Conservation (phyloP, 1,139 yeast species). For the Meyerozyma carpophila region DNA sequence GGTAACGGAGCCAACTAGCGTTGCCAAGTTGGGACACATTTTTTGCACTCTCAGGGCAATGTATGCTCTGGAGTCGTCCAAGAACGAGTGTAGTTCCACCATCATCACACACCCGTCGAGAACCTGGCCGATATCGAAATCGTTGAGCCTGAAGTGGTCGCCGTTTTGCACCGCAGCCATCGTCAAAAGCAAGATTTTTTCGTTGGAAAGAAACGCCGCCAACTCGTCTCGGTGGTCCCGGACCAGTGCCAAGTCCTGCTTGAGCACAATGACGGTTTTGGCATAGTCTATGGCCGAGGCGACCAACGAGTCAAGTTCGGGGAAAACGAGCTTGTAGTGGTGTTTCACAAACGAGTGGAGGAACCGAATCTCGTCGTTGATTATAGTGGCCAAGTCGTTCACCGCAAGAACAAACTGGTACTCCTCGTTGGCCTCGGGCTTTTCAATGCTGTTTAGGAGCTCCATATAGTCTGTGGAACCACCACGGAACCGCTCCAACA, state of each 20-base stretch:
- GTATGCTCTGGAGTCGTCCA: constrained; percentile 42
- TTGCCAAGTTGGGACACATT: constrained; percentile 78
- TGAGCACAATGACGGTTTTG: constrained; percentile 44
- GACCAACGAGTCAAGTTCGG: constrained; percentile 64
- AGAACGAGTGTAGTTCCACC: constrained; percentile 39
- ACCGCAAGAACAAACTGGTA: constrained; percentile 48
- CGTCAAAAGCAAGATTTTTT: constrained; percentile 64
- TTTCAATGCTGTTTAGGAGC: constrained; percentile 25
- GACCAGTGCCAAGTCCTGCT: constrained; percentile 41
- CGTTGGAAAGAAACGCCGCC: constrained; percentile 44
- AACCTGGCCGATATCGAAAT: constrained; percentile 34
- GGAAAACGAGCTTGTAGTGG: constrained; percentile 58
- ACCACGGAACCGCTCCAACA: constrained; percentile 18
- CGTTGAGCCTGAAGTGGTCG: constrained; percentile 18
- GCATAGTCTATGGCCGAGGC: constrained; percentile 65
- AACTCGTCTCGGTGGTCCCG: constrained; percentile 30
- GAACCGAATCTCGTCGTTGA: constrained; percentile 49
- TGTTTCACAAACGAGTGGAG: constrained; percentile 48
- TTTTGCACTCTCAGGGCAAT: constrained; percentile 51
- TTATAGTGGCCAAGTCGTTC: constrained; percentile 52
- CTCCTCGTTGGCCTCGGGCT: constrained; percentile 33
- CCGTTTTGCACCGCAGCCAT: constrained; percentile 58
- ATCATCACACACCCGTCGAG: constrained; percentile 44
- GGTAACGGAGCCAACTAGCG: constrained; percentile 65
- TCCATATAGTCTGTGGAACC: constrained; percentile 30